phyloP scores from a whole-genome alignment of 768 basidiomycete species.

The Mycena rosella region DNA sequence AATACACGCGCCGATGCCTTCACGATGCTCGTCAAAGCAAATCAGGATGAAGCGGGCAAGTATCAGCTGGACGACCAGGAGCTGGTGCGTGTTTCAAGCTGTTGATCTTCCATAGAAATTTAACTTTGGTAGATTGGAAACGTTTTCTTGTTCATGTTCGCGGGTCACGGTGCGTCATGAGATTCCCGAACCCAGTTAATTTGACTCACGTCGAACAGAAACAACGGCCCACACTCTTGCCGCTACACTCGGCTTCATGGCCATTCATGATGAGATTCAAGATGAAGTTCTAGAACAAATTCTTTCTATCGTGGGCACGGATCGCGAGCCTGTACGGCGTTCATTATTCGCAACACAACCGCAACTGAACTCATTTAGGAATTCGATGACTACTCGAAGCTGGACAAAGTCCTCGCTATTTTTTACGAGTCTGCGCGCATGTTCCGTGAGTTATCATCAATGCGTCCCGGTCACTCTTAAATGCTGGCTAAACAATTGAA shows the following conservation, averaged over 20 bases:
- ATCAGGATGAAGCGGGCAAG: constrained; percentile 58
- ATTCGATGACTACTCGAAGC: constrained; percentile 36
- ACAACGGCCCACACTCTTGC: constrained; percentile 65
- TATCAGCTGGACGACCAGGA: constrained; percentile 55
- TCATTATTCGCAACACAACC: neutral
- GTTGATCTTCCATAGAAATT: too few species aligned
- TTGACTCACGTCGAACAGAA: constrained; percentile 52
- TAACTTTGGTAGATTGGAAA: constrained; percentile 60
- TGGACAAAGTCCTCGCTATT: constrained; percentile 43
- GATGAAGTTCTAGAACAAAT: constrained; percentile 62
- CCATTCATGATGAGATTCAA: constrained; percentile 62
- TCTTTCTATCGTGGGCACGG: constrained; percentile 49
- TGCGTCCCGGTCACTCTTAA: too few species aligned
- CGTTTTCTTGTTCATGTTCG: constrained; percentile 64
- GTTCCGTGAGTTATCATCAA: constrained; percentile 41
- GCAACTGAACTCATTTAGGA: constrained; percentile 25
- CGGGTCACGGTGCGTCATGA: constrained; percentile 62
- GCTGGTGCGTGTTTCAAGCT: constrained; percentile 54
- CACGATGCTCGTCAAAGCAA: constrained; percentile 59
- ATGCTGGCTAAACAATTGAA: neutral
- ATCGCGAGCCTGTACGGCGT: constrained; percentile 53
- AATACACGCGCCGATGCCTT: constrained; percentile 50
- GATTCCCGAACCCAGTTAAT: neutral
- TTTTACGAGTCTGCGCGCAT: constrained; percentile 49
- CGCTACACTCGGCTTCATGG: constrained; percentile 60